A percentile compares a stretch with the other conserved stretches of the same genome.
Evolutionary conservation across 31 red algal species (phyloP).

Genomic region (Odonthalia washingtoniensis): DNA sequence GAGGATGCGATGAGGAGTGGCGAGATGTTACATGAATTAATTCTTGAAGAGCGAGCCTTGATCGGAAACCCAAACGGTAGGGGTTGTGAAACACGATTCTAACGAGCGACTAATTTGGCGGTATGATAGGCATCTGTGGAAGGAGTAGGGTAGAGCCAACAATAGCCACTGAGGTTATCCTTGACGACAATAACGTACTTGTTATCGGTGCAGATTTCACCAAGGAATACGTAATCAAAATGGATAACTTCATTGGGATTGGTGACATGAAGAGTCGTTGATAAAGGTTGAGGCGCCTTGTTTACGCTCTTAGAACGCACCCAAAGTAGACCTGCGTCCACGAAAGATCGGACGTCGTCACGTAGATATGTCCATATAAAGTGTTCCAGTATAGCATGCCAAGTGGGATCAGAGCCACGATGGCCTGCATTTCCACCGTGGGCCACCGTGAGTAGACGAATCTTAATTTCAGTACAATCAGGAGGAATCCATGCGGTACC

Average conservation of each 20-base stretch:
- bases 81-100: conserved; percentile 40
- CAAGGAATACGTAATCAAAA: too few species aligned
- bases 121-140: neutral
- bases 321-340: conserved; percentile 16
- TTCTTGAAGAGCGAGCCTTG: conserved; percentile 62
- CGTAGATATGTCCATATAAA: conserved; percentile 28
- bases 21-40: neutral
- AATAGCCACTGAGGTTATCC: conserved; percentile 43
- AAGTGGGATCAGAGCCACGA: conserved; percentile 23
- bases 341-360: too few species aligned
- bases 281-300: conserved; percentile 39
- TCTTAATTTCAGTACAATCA: too few species aligned
- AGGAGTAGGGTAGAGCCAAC: conserved; percentile 33
- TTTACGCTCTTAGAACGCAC: conserved; percentile 17
- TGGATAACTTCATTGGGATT: conserved; percentile 47
- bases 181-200: too few species aligned
- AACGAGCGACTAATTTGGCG: conserved; percentile 12
- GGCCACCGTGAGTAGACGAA: too few species aligned
- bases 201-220: too few species aligned
- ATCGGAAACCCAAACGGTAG: conserved; percentile 19
- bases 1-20: conserved; percentile 1
- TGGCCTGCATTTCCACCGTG: too few species aligned
- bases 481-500: too few species aligned
- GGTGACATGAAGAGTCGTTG: conserved; percentile 14
- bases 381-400: conserved; percentile 1